Base-by-base conservation (phyloP, 176 grass and related monocot species). In the Typha latifolia region DNA sequence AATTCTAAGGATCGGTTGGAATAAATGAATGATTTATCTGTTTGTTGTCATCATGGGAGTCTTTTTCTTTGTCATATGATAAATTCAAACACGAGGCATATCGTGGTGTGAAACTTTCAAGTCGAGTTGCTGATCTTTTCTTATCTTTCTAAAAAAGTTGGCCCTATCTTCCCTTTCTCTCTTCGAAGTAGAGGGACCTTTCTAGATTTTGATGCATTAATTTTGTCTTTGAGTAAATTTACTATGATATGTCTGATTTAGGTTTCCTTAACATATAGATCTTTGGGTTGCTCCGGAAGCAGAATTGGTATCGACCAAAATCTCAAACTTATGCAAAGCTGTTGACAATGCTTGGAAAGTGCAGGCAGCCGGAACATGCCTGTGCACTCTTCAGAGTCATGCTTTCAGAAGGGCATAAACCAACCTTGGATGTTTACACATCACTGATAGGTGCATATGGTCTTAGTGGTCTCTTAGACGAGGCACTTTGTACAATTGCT, bases 261-360 rank as follows among this genome's bases (percentile, higher is more conserved):
- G 43, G 62, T 32, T 69, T 3, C 51, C 66, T 22, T 22, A 66
- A 51, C 27, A 63, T 74, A 22, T 32, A 96, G 93, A 89, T 96
- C 68, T 96, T 96, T 66, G 80, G 84, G 47, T 68, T 89, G 72
- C 72, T 97, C 53, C 80, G 88, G 48, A 92, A 86, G 67, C 93
- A 97, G 71, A 65, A 71, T 7, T 97, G 88, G 93, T 97, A 92
- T 69, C 57, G 89, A 65, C 88, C 88, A 49, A 97, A 71, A 70
- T 78, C 88, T 12, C 85, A 84, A 81, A 91, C 85, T 48, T 92
- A 97, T 69, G 88, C 88, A 20, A 88, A 52, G 66, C 63, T 96
- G 10, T 77, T 86, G 67, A 69, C 84, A 67, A 77, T 96, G 88
- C 88, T 96, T 9, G 92, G 92, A 22, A 97, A 84, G 74, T 97